A percentile compares a stretch with the other conserved stretches of the same genome.
These are phyloP conservation scores for Cymbidium sinense DNA, from an alignment of 106 monocot species.

Conservation along the genomic window DNA sequence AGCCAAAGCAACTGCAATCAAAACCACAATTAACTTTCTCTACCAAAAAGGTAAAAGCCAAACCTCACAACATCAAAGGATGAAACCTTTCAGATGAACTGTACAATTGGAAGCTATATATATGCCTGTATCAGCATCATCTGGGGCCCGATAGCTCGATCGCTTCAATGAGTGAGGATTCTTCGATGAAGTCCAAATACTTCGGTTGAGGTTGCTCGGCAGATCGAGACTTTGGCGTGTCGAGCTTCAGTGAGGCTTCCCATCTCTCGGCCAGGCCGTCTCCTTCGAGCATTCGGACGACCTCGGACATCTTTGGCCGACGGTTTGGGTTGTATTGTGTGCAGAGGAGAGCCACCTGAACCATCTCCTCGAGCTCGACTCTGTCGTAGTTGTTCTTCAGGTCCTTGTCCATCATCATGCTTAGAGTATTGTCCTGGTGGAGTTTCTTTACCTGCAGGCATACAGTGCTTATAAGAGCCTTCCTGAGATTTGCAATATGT, in stretches of 20 bases:
- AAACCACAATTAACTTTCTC: background rate
- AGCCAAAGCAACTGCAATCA: background rate
- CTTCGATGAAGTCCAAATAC: slow-evolving; percentile 8
- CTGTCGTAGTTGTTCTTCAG: slow-evolving; percentile 23
- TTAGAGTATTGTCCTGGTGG: slow-evolving; percentile 28
- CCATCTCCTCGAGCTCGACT: slow-evolving; percentile 35
- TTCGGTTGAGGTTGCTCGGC: background rate
- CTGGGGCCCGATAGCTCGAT: slow-evolving; percentile 45
- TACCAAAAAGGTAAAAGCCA: background rate
- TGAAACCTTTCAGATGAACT: slow-evolving; percentile 1
- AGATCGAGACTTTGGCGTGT: background rate
- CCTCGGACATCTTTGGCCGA: slow-evolving; percentile 45
- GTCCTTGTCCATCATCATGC: slow-evolving; percentile 27
- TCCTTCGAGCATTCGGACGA: slow-evolving; percentile 41
- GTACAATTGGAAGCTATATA: slow-evolving; percentile 8
- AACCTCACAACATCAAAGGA: background rate
- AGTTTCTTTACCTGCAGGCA: slow-evolving; percentile 27
- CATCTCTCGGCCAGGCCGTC: slow-evolving; percentile 35
- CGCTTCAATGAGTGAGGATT: slow-evolving; percentile 13
- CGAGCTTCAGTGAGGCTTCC: slow-evolving; percentile 12
- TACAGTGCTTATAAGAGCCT: background rate
- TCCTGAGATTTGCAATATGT: too few relatives aligned
- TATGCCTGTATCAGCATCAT: background rate
- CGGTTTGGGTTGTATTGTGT: slow-evolving; percentile 24
- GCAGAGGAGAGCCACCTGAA: slow-evolving; percentile 39